Percentiles rank a stretch among this genome's conserved stretches.
Evolutionary conservation across 441 rosid genomes (phyloP).

Genomic region (Flueggea neowawraea): DNA sequence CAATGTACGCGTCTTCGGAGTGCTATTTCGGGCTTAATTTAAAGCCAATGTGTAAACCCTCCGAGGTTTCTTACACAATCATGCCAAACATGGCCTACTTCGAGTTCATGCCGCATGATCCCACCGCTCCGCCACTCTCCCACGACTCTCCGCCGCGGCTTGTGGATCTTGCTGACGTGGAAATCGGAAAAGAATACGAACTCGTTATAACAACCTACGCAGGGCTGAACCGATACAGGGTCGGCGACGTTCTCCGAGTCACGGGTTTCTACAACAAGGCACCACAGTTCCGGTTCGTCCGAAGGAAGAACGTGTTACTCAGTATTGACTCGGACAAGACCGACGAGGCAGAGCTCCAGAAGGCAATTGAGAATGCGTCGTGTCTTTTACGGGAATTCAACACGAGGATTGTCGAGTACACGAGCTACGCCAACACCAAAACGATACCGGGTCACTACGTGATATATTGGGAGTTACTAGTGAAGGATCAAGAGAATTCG

Average conservation of each 20-base stretch:
- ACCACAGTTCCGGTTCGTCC: slow-evolving; percentile 77
- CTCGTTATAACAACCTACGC: slow-evolving; percentile 88
- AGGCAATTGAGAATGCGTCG: slow-evolving; percentile 68
- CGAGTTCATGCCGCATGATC: slow-evolving; percentile 76
- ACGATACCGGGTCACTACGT: slow-evolving; percentile 93
- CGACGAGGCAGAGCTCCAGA: slow-evolving; percentile 85
- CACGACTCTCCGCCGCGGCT: slow-evolving; percentile 32
- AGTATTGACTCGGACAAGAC: slow-evolving; percentile 94
- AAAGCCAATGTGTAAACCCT: slow-evolving; percentile 79
- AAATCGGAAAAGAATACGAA: slow-evolving; percentile 83
- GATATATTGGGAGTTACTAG: slow-evolving; percentile 77
- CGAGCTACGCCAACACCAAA: slow-evolving; percentile 79
- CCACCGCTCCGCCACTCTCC: slow-evolving; percentile 16
- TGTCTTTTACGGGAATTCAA: slow-evolving; percentile 38
- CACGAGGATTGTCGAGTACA: slow-evolving; percentile 86
- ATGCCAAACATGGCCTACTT: slow-evolving; percentile 97
- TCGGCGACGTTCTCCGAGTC: slow-evolving; percentile 89
- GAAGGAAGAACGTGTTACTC: slow-evolving; percentile 82
- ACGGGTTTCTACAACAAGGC: slow-evolving; percentile 86
- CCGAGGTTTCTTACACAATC: slow-evolving; percentile 81
- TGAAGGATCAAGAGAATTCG: slow-evolving; percentile 38
- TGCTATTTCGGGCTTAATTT: slow-evolving; percentile 89
- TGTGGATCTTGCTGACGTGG: slow-evolving; percentile 69
- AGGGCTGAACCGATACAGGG: slow-evolving; percentile 80
- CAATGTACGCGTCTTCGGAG: slow-evolving; percentile 97